Evolutionary conservation across 75 land plant genomes (phyloP).

Genomic region (Isoetes taiwanensis): DNA sequence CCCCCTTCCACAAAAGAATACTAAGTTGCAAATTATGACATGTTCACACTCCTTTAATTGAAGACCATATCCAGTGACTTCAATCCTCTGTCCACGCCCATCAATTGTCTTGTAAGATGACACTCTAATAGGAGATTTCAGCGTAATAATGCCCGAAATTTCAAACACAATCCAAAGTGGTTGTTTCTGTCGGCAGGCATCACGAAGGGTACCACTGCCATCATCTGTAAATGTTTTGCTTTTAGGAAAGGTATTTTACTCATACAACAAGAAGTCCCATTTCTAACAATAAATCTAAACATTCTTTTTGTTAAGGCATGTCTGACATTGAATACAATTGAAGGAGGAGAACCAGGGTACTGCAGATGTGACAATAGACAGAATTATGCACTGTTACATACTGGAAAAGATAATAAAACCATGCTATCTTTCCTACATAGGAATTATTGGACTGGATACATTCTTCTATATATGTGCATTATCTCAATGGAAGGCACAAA

Average conservation of each 20-base stretch:
- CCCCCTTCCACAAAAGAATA: conserved; percentile 86
- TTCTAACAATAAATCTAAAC: background rate
- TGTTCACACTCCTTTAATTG: conserved; percentile 89
- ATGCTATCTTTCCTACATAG: too few species aligned
- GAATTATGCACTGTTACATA: background rate
- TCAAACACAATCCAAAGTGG: conserved; percentile 99
- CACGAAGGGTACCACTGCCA: conserved; percentile 76
- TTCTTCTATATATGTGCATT: background rate
- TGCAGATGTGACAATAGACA: background rate
- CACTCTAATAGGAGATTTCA: conserved; percentile 48
- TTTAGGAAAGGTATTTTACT: background rate
- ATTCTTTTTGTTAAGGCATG: background rate
- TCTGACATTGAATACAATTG: background rate
- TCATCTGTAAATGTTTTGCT: conserved; percentile 39
- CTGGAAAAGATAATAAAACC: background rate
- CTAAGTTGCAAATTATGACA: conserved; percentile 85
- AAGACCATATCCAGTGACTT: conserved; percentile 75
- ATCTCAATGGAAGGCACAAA: background rate
- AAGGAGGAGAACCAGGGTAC: background rate
- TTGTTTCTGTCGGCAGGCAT: conserved; percentile 61
- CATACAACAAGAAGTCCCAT: background rate
- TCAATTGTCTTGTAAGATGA: conserved; percentile 88
- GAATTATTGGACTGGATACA: background rate
- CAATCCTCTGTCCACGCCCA: conserved; percentile 86
- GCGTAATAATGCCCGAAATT: conserved; percentile 72